Evolutionary conservation across 2,329 filamentous ascomycete species (phyloP), one percentile per base, ranked within the genome.

Genomic region (Macrophomina pseudophaseolina): DNA sequence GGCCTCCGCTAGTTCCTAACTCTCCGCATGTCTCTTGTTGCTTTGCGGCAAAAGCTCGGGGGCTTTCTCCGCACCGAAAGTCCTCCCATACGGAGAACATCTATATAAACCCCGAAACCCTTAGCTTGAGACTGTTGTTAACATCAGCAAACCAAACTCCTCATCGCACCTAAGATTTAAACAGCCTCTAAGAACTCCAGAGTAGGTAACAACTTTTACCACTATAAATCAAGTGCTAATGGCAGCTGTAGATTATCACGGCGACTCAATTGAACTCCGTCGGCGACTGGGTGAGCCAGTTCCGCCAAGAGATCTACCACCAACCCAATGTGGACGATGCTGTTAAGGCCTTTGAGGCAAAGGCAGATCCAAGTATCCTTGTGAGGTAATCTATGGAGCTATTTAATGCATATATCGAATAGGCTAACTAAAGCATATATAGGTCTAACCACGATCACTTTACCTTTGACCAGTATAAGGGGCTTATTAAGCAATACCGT

Each of bases 381-480:
- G 56, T 51, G 54, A 68, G 33, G 63, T 62, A 63, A 23, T 23
- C 23, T 23, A 23, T 23, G 2, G 23, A 23, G 23, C 11, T 23
- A 23, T 23, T 23, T 23, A 23, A 7, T 11, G 32, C 6, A 4
- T 14, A 8, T 11, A 9, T 38, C 11, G 11, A 23, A 23, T 23
- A 23, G 1, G 23, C 23, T 23, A 23, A 23, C 23, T 23, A 23
- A 23, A 23, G 23, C 2, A 23, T 23, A 23, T 23, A 23, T 44
- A 64, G 67, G 48, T 46, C 67, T 54, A 67, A 67, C 60, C 67
- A 68, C 38, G 58, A 65, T 32, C 44, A 53, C 14, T 65, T 48
- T 51, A 67, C 33, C 12, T 68, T 64, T 54, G 67, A 67, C 5
- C 65, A 60, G 30, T 68, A 59, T 42, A 68, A 59, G 49, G 48